Evolutionary conservation across 192 early-diverging fungal genomes (phyloP), one percentile per base, ranked within the genome.

Genomic region (Endogone sp.): DNA sequence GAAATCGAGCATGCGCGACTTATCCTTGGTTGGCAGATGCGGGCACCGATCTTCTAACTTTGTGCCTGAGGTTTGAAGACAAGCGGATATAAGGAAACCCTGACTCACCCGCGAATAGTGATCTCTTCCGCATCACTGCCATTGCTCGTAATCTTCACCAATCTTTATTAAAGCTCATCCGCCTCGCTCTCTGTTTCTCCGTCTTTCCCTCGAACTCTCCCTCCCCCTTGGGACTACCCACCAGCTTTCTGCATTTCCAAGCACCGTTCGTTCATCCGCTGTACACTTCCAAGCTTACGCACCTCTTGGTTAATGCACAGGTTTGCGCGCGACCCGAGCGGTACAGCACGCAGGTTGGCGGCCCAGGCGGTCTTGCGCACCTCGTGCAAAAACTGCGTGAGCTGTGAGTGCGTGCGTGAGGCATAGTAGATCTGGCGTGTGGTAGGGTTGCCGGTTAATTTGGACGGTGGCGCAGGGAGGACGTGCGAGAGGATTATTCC

Each of bases 401-500:
- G 75, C 77, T 98, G 97, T 3, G 94, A 96, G 75, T 98, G 97
- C 20, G 93, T 93, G 49, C 90, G 85, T 22, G 89, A 92, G 20
- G 88, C 84, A 72, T 89, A 92, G 56, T 82, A 84, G 3, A 91
- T 83, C 79, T 88, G 60, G 22, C 25, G 20, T 10, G 37, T 49
- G n/a, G n/a, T n/a, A n/a, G n/a, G n/a, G n/a, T n/a, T n/a, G n/a
- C n/a, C n/a, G n/a, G n/a, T n/a, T n/a, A n/a, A n/a, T n/a, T n/a
- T n/a, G n/a, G n/a, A n/a, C n/a, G n/a, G n/a, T n/a, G n/a, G n/a
- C n/a, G n/a, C n/a, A n/a, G n/a, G n/a, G n/a, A n/a, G n/a, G n/a
- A n/a, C n/a, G n/a, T n/a, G 37, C 37, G 37, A 49, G 9, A 6
- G 37, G 16, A 11, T 49, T 16, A 6, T 6, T 49, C 16, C 37